Base-by-base conservation (phyloP, 495 filamentous ascomycete species). In the Penicillium samsonianum region DNA sequence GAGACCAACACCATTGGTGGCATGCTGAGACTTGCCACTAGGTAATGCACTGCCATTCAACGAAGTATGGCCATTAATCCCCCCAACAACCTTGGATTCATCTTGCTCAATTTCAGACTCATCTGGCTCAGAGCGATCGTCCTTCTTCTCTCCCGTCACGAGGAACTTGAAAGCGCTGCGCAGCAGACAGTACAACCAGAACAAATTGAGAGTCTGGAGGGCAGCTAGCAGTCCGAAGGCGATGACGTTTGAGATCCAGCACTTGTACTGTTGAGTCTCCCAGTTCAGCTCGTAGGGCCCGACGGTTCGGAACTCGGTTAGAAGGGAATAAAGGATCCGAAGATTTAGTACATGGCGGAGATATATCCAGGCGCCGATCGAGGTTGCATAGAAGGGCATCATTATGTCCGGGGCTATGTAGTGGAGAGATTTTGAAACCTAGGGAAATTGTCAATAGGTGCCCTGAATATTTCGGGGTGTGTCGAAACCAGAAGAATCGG, bases 321-420 rank as follows among this genome's bases (percentile, higher is more conserved):
- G 80, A 28, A 90, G 81, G 20, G 87, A 86, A 63, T 73, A 85
- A 44, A 96, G 76, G 68, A 96, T 91, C 55, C 78, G 77, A 14
- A 96, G 77, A 69, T 96, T 96, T 61, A 93, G 72, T 69, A 88
- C 95, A 70, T 96, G 92, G 35, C 92, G 89, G 47, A 92, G 80
- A 72, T 96, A 96, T 68, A 87, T 82, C 92, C 92, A 96, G 43
- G 87, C 70, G 63, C 69, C 70, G 59, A 92, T 84, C 72, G 92
- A 94, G 61, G 87, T 50, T 64, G 79, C 81, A 73, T 89, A 96
- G 73, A 88, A 95, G 23, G 90, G 91, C 8, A 79, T 82, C 5
- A 86, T 83, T 22, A 91, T 68, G 25, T 78, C 73, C 47, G 87
- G 84, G 58, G 91, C 85, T 56, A 92, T 67, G 73, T 96, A 96